These are phyloP conservation scores for Hygrophorus russula DNA, from an alignment of 768 basidiomycete genomes.

Conservation along the genomic window DNA sequence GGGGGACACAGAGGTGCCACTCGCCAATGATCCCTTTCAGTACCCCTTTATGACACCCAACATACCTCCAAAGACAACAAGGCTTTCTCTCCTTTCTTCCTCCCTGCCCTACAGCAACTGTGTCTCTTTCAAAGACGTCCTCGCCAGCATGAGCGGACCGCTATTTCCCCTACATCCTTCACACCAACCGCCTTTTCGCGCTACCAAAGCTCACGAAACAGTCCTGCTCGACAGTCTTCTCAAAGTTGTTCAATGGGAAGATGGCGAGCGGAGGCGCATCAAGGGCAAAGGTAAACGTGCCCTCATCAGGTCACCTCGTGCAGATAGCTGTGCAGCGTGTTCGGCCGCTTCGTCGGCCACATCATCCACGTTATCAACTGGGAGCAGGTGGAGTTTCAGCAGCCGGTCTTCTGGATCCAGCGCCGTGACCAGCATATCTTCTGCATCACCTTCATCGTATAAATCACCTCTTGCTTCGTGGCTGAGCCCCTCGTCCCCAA, in stretches of 20 bases:
- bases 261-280: conserved; percentile 20
- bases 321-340: conserved; percentile 8
- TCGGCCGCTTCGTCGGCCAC: conserved; percentile 30
- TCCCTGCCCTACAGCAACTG: conserved; percentile 25
- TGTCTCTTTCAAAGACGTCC: conserved; percentile 46
- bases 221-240: conserved; percentile 35
- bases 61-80: conserved; percentile 13
- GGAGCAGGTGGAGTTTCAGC: conserved; percentile 15
- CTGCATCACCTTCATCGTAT: conserved; percentile 16
- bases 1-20: background rate
- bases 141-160: conserved; percentile 45
- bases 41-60: conserved; percentile 3
- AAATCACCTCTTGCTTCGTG: conserved; percentile 14
- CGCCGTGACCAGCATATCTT: conserved; percentile 24
- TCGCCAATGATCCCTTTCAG: conserved; percentile 1
- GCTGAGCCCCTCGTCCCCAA: conserved; percentile 17
- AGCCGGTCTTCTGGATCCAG: conserved; percentile 15
- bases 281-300: conserved; percentile 24
- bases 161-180: conserved; percentile 33
- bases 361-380: conserved; percentile 30
- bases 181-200: conserved; percentile 7
- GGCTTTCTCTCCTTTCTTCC: conserved; percentile 11
- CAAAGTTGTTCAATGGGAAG: conserved; percentile 29
- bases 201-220: conserved; percentile 11
- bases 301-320: background rate